These are phyloP conservation scores for Arthromyces matolae DNA, from an alignment of 768 basidiomycete genomes.

Conservation along the genomic window DNA sequence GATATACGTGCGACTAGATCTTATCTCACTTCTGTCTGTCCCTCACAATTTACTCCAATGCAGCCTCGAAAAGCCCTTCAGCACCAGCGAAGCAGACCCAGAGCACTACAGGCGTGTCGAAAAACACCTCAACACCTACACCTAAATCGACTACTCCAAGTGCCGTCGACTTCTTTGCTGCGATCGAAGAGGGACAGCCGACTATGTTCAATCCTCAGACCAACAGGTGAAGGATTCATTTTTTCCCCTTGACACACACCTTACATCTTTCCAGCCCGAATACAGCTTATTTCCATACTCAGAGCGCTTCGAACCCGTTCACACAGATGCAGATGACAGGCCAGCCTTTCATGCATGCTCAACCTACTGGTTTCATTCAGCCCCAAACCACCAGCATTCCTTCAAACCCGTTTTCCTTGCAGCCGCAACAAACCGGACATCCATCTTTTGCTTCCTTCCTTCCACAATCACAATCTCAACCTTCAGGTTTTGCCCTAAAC, in stretches of 20 bases:
- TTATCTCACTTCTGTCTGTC: background rate
- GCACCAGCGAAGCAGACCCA: slow-evolving; percentile 1
- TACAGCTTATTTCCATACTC: slow-evolving; percentile 51
- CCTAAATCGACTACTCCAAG: slow-evolving; percentile 5
- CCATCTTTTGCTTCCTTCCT: slow-evolving; percentile 54
- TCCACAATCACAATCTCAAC: slow-evolving; percentile 35
- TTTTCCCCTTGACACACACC: background rate
- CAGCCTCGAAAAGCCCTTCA: slow-evolving; percentile 2
- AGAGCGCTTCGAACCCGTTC: slow-evolving; percentile 75
- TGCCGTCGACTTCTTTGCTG: slow-evolving; percentile 80
- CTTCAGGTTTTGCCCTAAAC: slow-evolving; percentile 37
- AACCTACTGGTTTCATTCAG: slow-evolving; percentile 55
- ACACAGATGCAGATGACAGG: slow-evolving; percentile 52
- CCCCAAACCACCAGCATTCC: slow-evolving; percentile 46
- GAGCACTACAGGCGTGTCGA: slow-evolving; percentile 13
- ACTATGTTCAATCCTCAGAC: slow-evolving; percentile 66
- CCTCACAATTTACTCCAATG: background rate
- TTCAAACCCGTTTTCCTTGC: slow-evolving; percentile 45
- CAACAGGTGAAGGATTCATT: slow-evolving; percentile 40
- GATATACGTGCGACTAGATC: slow-evolving; percentile 27
- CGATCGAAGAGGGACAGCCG: slow-evolving; percentile 80
- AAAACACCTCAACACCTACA: slow-evolving; percentile 11
- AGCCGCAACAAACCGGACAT: slow-evolving; percentile 40
- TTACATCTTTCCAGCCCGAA: slow-evolving; percentile 36
- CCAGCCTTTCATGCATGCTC: slow-evolving; percentile 45